A percentile compares a stretch with the other conserved stretches of the same genome.
Conservation (phyloP, 2,329 filamentous ascomycete species). For the Cordyceps cateniannulata region DNA sequence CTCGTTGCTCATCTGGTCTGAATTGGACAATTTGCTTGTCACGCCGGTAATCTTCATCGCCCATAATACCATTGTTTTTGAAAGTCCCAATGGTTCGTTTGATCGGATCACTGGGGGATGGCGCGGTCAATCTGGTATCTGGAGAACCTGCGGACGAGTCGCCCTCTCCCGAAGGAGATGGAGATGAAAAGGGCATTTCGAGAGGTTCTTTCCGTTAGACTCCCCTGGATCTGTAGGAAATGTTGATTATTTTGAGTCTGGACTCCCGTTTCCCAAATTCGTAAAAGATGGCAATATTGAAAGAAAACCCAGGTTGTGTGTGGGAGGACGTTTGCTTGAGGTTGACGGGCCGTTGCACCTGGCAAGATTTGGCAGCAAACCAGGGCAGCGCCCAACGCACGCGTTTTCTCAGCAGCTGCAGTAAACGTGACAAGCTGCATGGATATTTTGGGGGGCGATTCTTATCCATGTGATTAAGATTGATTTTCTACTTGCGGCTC, state of each 20-base stretch:
- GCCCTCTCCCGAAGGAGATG: constrained; percentile 43
- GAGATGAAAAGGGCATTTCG: constrained; percentile 32
- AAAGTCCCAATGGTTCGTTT: not conserved
- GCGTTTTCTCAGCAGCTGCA: not conserved
- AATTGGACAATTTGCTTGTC: not conserved
- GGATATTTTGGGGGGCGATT: not conserved
- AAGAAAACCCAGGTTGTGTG: not conserved
- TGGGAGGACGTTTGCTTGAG: constrained; percentile 3
- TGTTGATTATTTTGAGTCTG: not conserved
- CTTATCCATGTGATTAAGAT: not conserved
- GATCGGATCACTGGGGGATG: constrained; percentile 52
- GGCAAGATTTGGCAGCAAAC: constrained; percentile 6
- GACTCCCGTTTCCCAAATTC: not conserved
- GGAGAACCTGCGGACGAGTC: constrained; percentile 58
- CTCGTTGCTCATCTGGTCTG: constrained; percentile 16
- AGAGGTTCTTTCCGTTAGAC: not conserved
- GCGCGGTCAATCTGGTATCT: constrained; percentile 55
- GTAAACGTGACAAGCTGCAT: not conserved
- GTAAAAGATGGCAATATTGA: not conserved
- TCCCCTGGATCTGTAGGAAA: not conserved
- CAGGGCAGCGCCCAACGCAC: not conserved
- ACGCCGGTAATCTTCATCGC: not conserved
- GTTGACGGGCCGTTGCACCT: constrained; percentile 13
- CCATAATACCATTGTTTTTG: not conserved
- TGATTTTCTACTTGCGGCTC: no score